phyloP scores from a whole-genome alignment of 2,329 filamentous ascomycete species.

The Ceratocystis papillata region DNA sequence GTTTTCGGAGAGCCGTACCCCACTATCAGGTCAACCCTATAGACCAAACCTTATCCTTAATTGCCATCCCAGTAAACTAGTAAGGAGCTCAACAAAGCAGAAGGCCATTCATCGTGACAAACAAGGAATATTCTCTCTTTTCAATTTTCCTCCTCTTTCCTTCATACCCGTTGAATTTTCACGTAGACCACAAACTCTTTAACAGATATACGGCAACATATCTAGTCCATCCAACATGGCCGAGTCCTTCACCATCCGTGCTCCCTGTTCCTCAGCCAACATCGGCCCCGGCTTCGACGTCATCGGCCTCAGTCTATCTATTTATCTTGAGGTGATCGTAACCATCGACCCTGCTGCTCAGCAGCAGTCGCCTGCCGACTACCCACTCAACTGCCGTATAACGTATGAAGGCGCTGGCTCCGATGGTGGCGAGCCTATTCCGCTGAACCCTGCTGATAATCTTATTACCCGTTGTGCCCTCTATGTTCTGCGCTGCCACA shows the following conservation, averaged over 20 bases:
- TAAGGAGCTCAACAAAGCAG: not conserved
- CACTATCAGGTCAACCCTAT: slow-evolving; percentile 8
- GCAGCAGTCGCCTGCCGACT: slow-evolving; percentile 35
- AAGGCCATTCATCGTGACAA: not conserved
- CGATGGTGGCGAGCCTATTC: slow-evolving; percentile 56
- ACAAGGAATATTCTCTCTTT: not conserved
- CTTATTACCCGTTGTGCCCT: slow-evolving; percentile 88
- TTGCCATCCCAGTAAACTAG: not conserved
- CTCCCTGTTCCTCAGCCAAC: slow-evolving; percentile 92
- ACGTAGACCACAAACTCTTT: not conserved
- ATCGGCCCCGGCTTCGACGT: slow-evolving; percentile 97
- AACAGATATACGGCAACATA: not conserved
- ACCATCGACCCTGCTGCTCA: slow-evolving; percentile 53
- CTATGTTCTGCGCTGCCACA: slow-evolving; percentile 88
- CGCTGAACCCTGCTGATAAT: slow-evolving; percentile 74
- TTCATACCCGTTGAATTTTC: not conserved
- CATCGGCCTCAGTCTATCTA: slow-evolving; percentile 84
- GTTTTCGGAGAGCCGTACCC: not conserved
- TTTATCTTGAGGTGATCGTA: slow-evolving; percentile 84
- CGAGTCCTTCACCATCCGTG: slow-evolving; percentile 60
- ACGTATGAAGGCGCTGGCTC: slow-evolving; percentile 79
- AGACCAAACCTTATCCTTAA: not conserved
- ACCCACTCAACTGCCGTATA: slow-evolving; percentile 73
- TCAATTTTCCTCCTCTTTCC: not conserved
- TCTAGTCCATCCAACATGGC: slow-evolving; percentile 30